Evolutionary conservation across 78 protist genomes (phyloP), one percentile per base, ranked within the genome.

Genomic region (Polysphondylium violaceum): DNA sequence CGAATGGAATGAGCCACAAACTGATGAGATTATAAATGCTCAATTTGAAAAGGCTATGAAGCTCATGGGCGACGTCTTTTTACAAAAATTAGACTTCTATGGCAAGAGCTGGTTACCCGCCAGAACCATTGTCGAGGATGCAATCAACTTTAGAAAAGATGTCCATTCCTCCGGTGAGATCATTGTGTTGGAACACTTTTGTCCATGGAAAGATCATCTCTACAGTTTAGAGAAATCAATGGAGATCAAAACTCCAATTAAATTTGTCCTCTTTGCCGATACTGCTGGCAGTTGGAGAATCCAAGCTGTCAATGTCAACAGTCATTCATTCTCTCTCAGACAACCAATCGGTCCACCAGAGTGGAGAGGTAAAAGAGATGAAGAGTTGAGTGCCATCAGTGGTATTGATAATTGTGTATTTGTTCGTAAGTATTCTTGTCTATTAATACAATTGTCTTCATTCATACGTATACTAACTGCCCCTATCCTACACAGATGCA

Each of bases 191-290:
- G 87, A 83, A 17, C n/a, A 25, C 33, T 38, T 51, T 76, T 93
- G 96, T 58, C 97, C 97, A 43, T 97, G 98, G 98, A 85, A 86
- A 81, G 95, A 75, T 47, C 97, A 95, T 87, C 75, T 97, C 27
- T 71, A 87, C 59, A 77, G 55, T 12, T 64, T 97, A 23, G 98
- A 97, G 88, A 5, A 56, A 27, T 71, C 69, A 71, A 19, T 3
- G 14, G 73, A 63, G 17, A 4, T 85, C 23, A 65, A 19, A 0
- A 79, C 33, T 12, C 73, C 73, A 65, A 23, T 67, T 40, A 5
- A 17, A 43, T 97, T 87, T 71, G 95, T 74, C 16, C 69, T 97
- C 58, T 96, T 63, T 72, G 69, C 72, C 9, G 97, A 95, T 73
- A 9, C 33, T 8, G 4, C 68, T 31, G 96, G 95, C 36, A 16